Evolutionary conservation across 805 yeast species (phyloP), one percentile per base, ranked within the genome.

Genomic region (Torulaspora maleeae): DNA sequence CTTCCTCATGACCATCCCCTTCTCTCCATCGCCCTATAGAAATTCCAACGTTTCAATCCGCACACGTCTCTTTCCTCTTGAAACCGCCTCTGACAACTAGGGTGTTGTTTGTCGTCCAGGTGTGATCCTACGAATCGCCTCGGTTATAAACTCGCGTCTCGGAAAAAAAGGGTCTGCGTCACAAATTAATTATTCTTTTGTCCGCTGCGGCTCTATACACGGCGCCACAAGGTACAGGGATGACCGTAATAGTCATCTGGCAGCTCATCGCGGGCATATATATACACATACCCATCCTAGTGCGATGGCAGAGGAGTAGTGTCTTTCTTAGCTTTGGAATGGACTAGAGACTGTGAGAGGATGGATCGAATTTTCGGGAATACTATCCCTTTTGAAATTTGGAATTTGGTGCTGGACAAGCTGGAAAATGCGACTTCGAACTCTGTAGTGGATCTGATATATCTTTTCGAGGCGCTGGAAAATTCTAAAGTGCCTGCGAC

Each of bases 391-490:
- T 9, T 45, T 2, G 53, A 53, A 25, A 39, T 50, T 8, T 19
- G 52, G 10, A 40, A 50, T 16, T 33, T 48, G 29, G 47, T 52
- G 12, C 30, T 50, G 12, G 27, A 49, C 2, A 36, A 44, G 36
- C 27, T 52, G 25, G 50, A 48, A 24, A 29, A 30, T 7, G 29
- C 16, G 3, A 27, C 10, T 15, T 32, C 35, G 20, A 25, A 38
- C 9, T 38, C 41, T 24, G 27, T 50, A 15, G 34, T 52, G 7
- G 56, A 52, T 33, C 42, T 45, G 24, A 28, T 47, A 11, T 47
- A 50, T 29, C 34, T 42, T 5, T 17, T 48, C 8, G 28, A 24
- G 3, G 54, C 56, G 10, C 19, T 45, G 20, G 32, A 33, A 27
- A 30, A 22, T 12, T 35, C 41, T 3, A 13, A 4, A 10, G 34